These are phyloP conservation scores for Scheffersomyces spartinae DNA, from an alignment of 805 yeast genomes.

Conservation along the genomic window DNA sequence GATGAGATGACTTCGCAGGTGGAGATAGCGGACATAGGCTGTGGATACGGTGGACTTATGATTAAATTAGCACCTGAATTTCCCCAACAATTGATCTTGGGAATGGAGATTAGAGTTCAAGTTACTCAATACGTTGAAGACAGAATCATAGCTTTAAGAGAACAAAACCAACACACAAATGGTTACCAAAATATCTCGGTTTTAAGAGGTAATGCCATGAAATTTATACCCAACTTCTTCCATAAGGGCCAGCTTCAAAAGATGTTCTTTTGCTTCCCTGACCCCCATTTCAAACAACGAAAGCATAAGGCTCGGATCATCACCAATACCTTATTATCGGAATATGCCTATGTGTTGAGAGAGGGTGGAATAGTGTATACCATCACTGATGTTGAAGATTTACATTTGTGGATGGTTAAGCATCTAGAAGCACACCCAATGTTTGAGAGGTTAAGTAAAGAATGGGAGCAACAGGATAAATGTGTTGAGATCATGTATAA, in stretches of 20 bases:
- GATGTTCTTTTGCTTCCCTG: constrained; percentile 99
- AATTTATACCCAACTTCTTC: constrained; percentile 91
- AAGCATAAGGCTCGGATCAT: constrained; percentile 96
- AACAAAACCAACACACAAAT: constrained; percentile 22
- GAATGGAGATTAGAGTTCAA: constrained; percentile 97
- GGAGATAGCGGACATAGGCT: constrained; percentile 91
- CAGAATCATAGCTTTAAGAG: constrained; percentile 80
- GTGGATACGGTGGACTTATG: constrained; percentile 92
- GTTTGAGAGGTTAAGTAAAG: constrained; percentile 66
- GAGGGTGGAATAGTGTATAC: constrained; percentile 89
- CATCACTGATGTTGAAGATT: constrained; percentile 88
- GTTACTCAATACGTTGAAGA: constrained; percentile 97
- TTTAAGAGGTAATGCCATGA: constrained; percentile 93
- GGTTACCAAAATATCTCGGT: constrained; percentile 80
- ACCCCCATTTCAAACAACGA: constrained; percentile 95
- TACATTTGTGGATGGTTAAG: constrained; percentile 92
- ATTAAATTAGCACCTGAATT: constrained; percentile 69
- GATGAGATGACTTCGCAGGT: constrained; percentile 41
- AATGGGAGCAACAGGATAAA: constrained; percentile 69
- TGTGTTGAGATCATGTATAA: constrained; percentile 83
- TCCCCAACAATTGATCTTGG: constrained; percentile 66
- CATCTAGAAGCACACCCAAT: constrained; percentile 87
- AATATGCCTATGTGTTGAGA: constrained; percentile 80
- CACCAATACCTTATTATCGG: constrained; percentile 78
- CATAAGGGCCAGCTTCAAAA: constrained; percentile 70